Evolutionary conservation across 169 alveolate genomes (phyloP), one percentile per base, ranked within the genome.

Genomic region (Eimeria sp.): DNA sequence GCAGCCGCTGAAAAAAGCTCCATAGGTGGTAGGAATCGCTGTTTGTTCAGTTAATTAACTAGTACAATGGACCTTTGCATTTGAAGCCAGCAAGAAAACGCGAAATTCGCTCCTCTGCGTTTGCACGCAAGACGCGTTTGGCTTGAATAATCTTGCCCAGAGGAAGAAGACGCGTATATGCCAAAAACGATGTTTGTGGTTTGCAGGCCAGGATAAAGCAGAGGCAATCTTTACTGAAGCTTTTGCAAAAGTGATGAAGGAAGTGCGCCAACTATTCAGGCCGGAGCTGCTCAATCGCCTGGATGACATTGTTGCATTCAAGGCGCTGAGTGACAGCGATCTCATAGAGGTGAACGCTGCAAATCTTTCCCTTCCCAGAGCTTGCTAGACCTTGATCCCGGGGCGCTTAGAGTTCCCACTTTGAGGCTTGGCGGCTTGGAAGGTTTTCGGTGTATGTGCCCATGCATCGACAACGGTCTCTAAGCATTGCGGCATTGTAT

Each of bases 211-310:
- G 22, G 82, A 63, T 47, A 54, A 25, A 27, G 92, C 49, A n/a
- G 67, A 45, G 67, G 90, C 20, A 30, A 40, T 27, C 13, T 63
- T 49, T 11, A 40, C 51, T 13, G 61, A 72, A 27, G 89, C 89
- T 49, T 78, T 82, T 61, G 54, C 67, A n/a, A 61, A 92, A 78
- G 90, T 63, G 95, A 98, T 97, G 82, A 97, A 97, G 98, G 96
- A 97, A 72, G 97, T 98, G 22, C 98, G 97, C 1, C 76, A 70
- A 5, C 47, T 89, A 97, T 98, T 98, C 95, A 86, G 98, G n/a
- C 99, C 99, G 13, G 99, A 98, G 92, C 97, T 98, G 95, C 97
- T 98, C 65, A 98, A 98, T 96, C 95, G 99, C 45, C 92, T 98
- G 40, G 99, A 98, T 93, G 99, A 98, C 75, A 97, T 98, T 70